Conservation (phyloP, 768 basidiomycete genomes). For the Boletus reticuloceps region DNA sequence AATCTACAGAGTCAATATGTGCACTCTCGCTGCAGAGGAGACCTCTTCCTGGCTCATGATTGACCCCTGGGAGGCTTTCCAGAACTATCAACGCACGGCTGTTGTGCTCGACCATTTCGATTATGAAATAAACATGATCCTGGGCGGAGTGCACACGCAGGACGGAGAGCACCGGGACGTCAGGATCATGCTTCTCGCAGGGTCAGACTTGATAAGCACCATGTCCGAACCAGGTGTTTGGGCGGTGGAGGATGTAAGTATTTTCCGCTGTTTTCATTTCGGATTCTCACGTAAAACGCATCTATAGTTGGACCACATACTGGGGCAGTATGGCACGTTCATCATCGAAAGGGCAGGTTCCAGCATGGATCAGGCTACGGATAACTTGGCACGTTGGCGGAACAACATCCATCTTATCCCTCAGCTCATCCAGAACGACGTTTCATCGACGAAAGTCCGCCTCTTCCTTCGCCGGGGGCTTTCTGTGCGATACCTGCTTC, state of each 20-base stretch:
- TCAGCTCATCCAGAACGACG: slow-evolving; percentile 95
- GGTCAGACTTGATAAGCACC: slow-evolving; percentile 96
- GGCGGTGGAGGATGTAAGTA: slow-evolving; percentile 87
- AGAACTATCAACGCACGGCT: slow-evolving; percentile 92
- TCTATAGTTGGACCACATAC: slow-evolving; percentile 88
- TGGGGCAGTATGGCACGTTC: slow-evolving; percentile 91
- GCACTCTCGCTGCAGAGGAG: slow-evolving; percentile 84
- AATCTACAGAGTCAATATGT: slow-evolving; percentile 73
- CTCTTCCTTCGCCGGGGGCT: slow-evolving; percentile 77
- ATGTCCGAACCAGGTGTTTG: slow-evolving; percentile 99
- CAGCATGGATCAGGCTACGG: slow-evolving; percentile 81
- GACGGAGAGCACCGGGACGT: slow-evolving; percentile 75
- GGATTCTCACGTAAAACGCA: slow-evolving; percentile 7
- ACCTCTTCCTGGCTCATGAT: slow-evolving; percentile 96
- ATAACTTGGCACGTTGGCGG: slow-evolving; percentile 70
- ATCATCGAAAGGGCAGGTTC: slow-evolving; percentile 96
- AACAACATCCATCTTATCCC: slow-evolving; percentile 89
- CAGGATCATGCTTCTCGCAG: slow-evolving; percentile 91
- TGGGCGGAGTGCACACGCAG: slow-evolving; percentile 73
- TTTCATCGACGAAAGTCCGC: slow-evolving; percentile 91
- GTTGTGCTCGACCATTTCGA: slow-evolving; percentile 98
- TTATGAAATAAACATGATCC: slow-evolving; percentile 83
- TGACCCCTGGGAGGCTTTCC: slow-evolving; percentile 96
- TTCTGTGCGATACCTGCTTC: slow-evolving; percentile 86
- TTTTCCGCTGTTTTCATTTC: slow-evolving; percentile 6